Conservation (phyloP, 2,329 filamentous ascomycete genomes). For the Stagonosporopsis chrysanthemi region DNA sequence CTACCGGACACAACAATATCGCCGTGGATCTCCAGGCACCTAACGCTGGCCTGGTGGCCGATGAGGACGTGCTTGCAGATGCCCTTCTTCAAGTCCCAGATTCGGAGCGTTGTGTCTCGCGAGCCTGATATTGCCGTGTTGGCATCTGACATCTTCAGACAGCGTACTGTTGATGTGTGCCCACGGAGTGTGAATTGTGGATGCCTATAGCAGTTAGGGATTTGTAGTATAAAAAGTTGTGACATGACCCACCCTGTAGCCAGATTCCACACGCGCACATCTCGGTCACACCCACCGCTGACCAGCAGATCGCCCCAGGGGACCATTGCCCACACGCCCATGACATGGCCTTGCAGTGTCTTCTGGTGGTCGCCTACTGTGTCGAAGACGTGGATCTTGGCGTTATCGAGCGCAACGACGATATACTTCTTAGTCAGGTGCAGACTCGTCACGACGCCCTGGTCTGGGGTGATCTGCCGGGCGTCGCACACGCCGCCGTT, state of each 20-base stretch:
- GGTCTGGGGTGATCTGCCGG: constrained; percentile 92
- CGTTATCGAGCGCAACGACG: constrained; percentile 95
- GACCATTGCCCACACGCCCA: constrained; percentile 99
- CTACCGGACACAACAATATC: constrained; percentile 98
- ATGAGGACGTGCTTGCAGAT: constrained; percentile 90
- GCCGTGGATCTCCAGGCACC: constrained; percentile 93
- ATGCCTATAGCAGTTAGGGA: constrained; percentile 28
- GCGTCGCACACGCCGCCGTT: constrained; percentile 85
- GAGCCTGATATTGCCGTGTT: constrained; percentile 97
- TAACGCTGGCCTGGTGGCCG: constrained; percentile 93
- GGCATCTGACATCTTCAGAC: constrained; percentile 94
- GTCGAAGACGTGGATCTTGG: constrained; percentile 98
- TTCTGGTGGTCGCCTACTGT: constrained; percentile 87
- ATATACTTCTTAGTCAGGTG: constrained; percentile 97
- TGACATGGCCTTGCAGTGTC: constrained; percentile 92
- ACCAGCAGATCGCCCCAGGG: constrained; percentile 96
- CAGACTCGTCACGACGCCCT: constrained; percentile 93
- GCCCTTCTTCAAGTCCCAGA: constrained; percentile 92
- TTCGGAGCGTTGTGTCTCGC: constrained; percentile 88
- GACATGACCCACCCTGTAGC: constrained; percentile 75
- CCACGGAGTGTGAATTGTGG: constrained; percentile 74
- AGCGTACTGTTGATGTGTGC: constrained; percentile 95
- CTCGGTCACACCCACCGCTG: constrained; percentile 93
- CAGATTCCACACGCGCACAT: constrained; percentile 97
- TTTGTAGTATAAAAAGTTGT: too few relatives aligned